Base-by-base conservation (phyloP, 208 protist genomes). In the Leishmania tarentolae region DNA sequence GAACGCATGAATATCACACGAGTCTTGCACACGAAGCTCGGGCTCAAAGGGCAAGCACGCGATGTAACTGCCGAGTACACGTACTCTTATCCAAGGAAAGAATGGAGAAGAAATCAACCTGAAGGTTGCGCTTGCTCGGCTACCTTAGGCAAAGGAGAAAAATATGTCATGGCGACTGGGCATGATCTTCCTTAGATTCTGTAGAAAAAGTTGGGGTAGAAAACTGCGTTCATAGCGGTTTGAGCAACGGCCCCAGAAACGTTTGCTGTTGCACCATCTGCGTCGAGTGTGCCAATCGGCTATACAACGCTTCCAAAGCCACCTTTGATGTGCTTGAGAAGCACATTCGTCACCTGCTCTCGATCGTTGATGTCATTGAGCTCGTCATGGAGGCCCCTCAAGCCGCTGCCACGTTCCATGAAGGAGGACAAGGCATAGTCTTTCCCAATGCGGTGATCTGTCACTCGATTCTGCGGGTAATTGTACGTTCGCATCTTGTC, bases 401-500 rank as follows among this genome's bases (percentile, higher is more conserved):
- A 83, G 9, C 88, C 93, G 63, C 79, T 88, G 8, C 91, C 93
- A 70, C 83, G 81, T 6, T 96, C 92, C 90, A 97, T 95, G 78
- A 97, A 97, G 2, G 85, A 86, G 44, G 80, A 78, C 63, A 97
- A 84, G 11, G 91, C 83, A 76, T 91, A 97, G 73, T 97, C 94
- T 72, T 93, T 95, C 4, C 94, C 94, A 44, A 97, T 79, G 44
- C 95, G 93, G 72, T 98, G 95, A 72, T 98, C 95, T 7, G 94
- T 97, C 31, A 97, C 88, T 24, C 93, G 91, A 79, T 98, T 98
- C 72, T 98, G 95, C 17, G 92, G 95, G 77, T 91, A 96, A 75
- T 98, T 98, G 90, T 97, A 98, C 37, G 95, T 97, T 63, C 95
- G 80, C 92, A 98, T 97, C 81, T 95, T 96, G 75, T 98, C 95